Conservation (phyloP, 371 early-diverging fungal species). For the Basidiobolus heterosporus region DNA sequence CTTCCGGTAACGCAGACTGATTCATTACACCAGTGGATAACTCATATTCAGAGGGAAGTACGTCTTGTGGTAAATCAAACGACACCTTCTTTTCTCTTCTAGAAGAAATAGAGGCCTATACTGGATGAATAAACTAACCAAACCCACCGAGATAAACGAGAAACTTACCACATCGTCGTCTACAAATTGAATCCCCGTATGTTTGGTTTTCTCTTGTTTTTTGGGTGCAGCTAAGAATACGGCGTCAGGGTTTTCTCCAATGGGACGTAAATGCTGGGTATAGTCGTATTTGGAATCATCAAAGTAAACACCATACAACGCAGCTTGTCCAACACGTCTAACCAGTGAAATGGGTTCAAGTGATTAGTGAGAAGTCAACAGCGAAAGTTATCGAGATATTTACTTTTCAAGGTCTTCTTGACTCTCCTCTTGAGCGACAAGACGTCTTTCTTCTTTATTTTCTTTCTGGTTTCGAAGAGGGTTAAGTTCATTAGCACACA, state of each 20-base stretch:
- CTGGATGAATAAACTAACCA: neutral
- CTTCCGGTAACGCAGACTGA: constrained; percentile 21
- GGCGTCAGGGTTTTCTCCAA: constrained; percentile 61
- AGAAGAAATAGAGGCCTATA: neutral
- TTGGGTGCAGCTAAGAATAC: constrained; percentile 58
- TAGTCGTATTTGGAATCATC: constrained; percentile 86
- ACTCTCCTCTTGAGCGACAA: constrained; percentile 7
- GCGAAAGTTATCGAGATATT: neutral
- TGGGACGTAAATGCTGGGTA: constrained; percentile 71
- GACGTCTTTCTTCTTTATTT: too few species aligned
- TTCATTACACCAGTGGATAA: constrained; percentile 25
- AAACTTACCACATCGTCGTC: constrained; percentile 1
- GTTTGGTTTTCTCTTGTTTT: constrained; percentile 12
- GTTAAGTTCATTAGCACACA: too few species aligned
- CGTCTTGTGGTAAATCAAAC: constrained; percentile 52
- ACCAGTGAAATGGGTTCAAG: neutral
- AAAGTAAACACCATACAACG: constrained; percentile 72
- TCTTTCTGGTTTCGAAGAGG: too few species aligned
- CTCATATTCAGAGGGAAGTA: constrained; percentile 48
- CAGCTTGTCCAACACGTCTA: constrained; percentile 51
- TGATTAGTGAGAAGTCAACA: neutral
- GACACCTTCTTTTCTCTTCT: constrained; percentile 3
- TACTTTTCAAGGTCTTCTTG: constrained; percentile 31
- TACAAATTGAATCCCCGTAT: constrained; percentile 2
- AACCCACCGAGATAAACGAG: neutral